A percentile compares a stretch with the other conserved stretches of the same genome.
Evolutionary conservation across 2,329 filamentous ascomycete genomes (phyloP).

Genomic region (Cladosporium sp.): DNA sequence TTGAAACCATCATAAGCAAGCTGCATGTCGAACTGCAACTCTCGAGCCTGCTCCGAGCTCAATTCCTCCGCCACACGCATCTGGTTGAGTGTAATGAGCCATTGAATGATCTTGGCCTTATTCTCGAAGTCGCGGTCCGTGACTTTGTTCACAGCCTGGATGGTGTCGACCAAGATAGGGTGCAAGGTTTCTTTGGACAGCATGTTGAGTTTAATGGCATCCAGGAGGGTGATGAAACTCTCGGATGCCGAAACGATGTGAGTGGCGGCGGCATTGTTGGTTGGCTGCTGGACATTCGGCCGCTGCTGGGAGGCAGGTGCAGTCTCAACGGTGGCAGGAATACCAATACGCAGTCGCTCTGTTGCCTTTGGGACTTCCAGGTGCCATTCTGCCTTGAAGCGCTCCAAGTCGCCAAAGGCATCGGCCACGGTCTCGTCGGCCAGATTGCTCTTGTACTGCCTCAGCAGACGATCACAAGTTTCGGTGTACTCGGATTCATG

Average conservation of each 20-base stretch:
- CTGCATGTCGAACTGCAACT: slow-evolving; percentile 91
- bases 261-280: slow-evolving; percentile 45
- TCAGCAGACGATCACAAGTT: slow-evolving; percentile 87
- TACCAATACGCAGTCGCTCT: slow-evolving; percentile 85
- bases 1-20: slow-evolving; percentile 95
- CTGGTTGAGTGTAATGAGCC: slow-evolving; percentile 95
- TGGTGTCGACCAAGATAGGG: slow-evolving; percentile 89
- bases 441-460: slow-evolving; percentile 95
- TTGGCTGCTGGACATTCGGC: slow-evolving; percentile 7
- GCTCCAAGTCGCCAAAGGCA: slow-evolving; percentile 83
- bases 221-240: slow-evolving; percentile 97
- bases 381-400: slow-evolving; percentile 92
- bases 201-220: slow-evolving; percentile 88
- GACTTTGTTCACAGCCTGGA: slow-evolving; percentile 95
- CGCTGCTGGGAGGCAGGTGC: slow-evolving; percentile 47
- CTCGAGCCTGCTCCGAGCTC: slow-evolving; percentile 79
- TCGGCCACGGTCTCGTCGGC: slow-evolving; percentile 87
- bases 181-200: slow-evolving; percentile 96
- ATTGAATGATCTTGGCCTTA: slow-evolving; percentile 95
- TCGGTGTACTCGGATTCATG: slow-evolving; percentile 92
- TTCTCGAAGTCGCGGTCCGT: slow-evolving; percentile 94
- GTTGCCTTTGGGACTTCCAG: slow-evolving; percentile 93
- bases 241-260: slow-evolving; percentile 87
- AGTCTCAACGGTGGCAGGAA: slow-evolving; percentile 78
- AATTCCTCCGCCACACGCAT: slow-evolving; percentile 95